Evolutionary conservation across 1,139 yeast species (phyloP).

Genomic region (Geotrichum aggregatum): DNA sequence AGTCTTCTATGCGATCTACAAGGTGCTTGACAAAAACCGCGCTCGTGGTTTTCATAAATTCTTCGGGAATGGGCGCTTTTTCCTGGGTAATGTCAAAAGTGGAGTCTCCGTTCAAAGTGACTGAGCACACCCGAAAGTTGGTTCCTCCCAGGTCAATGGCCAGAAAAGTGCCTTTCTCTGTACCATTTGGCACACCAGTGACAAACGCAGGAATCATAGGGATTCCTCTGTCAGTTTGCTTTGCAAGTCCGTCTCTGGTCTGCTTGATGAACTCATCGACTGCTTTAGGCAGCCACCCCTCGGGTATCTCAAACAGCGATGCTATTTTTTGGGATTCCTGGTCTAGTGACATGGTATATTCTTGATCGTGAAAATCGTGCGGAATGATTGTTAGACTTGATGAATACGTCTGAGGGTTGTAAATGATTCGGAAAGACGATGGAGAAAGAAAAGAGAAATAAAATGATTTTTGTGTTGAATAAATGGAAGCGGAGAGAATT

Average conservation of each 20-base stretch:
- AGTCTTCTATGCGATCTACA: slow-evolving; percentile 62
- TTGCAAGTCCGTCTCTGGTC: slow-evolving; percentile 50
- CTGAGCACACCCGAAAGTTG: slow-evolving; percentile 84
- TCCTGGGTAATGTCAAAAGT: slow-evolving; percentile 67
- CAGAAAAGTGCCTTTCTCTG: slow-evolving; percentile 67
- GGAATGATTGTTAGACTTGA: too few species aligned
- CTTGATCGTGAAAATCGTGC: too few species aligned
- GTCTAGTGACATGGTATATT: background rate
- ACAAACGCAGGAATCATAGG: slow-evolving; percentile 91
- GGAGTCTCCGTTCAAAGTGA: slow-evolving; percentile 72
- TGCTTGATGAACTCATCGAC: slow-evolving; percentile 54
- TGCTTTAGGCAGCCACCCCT: slow-evolving; percentile 51
- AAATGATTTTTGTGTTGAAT: too few species aligned
- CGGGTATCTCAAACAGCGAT: slow-evolving; percentile 51
- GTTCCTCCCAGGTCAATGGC: slow-evolving; percentile 92
- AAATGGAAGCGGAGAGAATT: too few species aligned
- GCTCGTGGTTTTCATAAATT: slow-evolving; percentile 59
- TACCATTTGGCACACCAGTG: slow-evolving; percentile 74
- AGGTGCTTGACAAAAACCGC: slow-evolving; percentile 61
- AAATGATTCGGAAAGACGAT: too few species aligned
- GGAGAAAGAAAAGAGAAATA: slow-evolving; percentile 1
- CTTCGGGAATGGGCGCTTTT: slow-evolving; percentile 69
- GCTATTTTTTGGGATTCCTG: slow-evolving; percentile 41
- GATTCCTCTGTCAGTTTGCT: slow-evolving; percentile 49
- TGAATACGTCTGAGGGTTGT: too few species aligned